These are phyloP conservation scores for Ustilago crameri DNA, from an alignment of 1,284 basidiomycete genomes.

Conservation along the genomic window DNA sequence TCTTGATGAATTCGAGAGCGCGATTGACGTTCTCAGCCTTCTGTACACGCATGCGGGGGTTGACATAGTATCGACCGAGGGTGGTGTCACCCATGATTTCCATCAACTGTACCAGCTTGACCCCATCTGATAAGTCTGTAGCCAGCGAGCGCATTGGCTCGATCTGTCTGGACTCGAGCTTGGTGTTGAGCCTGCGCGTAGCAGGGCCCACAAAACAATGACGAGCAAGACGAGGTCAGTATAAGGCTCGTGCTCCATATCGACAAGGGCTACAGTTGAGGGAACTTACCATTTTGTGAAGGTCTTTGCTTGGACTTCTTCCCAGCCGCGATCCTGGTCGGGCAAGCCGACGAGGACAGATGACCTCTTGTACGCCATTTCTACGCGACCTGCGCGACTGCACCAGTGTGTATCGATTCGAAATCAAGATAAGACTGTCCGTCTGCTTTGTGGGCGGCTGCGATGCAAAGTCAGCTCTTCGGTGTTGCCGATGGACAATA, in stretches of 20 bases:
- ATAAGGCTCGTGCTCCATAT: neutral
- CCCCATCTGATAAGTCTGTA: slow-evolving; percentile 91
- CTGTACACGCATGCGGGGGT: slow-evolving; percentile 90
- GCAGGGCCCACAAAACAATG: neutral
- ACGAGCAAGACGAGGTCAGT: neutral
- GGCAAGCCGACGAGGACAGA: slow-evolving; percentile 58
- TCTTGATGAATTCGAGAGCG: slow-evolving; percentile 93
- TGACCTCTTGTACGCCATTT: slow-evolving; percentile 60
- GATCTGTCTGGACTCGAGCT: slow-evolving; percentile 84
- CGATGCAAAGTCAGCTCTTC: neutral
- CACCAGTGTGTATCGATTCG: neutral
- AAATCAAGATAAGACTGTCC: neutral
- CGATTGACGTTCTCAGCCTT: slow-evolving; percentile 98
- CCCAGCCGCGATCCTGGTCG: slow-evolving; percentile 63
- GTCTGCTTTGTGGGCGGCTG: neutral
- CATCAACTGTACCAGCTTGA: slow-evolving; percentile 80
- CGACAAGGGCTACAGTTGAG: neutral
- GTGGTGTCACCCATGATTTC: slow-evolving; percentile 78
- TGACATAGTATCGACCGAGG: slow-evolving; percentile 88
- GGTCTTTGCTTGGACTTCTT: slow-evolving; percentile 64
- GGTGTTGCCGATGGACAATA: slow-evolving; percentile 1
- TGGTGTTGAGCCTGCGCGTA: slow-evolving; percentile 87
- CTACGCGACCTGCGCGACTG: slow-evolving; percentile 4
- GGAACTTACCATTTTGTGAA: slow-evolving; percentile 65
- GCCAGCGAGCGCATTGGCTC: slow-evolving; percentile 91